Conservation (phyloP, 306 rosid genomes). For the Mimosa pudica region DNA sequence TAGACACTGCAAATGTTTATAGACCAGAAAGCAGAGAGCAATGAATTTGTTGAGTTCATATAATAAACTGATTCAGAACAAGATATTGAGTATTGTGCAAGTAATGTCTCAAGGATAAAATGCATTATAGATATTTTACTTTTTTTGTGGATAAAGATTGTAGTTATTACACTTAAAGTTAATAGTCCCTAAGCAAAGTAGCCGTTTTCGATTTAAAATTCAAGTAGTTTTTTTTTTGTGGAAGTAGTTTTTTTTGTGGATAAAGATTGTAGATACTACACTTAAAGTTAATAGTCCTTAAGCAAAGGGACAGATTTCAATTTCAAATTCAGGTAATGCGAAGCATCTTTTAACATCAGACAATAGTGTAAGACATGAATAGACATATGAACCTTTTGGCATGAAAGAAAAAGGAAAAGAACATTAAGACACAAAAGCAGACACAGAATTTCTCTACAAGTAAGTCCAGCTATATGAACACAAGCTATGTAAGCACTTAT, state of each 20-base stretch:
- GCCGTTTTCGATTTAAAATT: neutral
- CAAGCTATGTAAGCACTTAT: conserved; percentile 13
- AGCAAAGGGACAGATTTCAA: neutral
- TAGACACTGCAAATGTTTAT: conserved; percentile 5
- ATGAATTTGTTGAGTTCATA: neutral
- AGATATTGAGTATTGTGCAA: neutral
- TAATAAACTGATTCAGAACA: neutral
- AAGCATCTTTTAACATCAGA: conserved; percentile 27
- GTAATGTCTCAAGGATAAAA: neutral
- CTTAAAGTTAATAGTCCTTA: neutral
- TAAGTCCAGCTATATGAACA: neutral
- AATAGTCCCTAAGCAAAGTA: neutral
- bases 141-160: neutral
- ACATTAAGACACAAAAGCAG: neutral
- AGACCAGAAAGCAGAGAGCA: neutral
- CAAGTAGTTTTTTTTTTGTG: no score
- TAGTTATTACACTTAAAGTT: neutral
- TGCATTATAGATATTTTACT: neutral
- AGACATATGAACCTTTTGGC: neutral
- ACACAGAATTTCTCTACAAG: neutral
- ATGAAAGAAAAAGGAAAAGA: neutral
- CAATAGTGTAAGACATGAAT: neutral
- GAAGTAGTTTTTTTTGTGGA: neutral
- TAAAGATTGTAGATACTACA: neutral
- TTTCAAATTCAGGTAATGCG: conserved; percentile 7